Base-by-base conservation (phyloP, 176 grass and related monocot species). In the Phyllostachys edulis region DNA sequence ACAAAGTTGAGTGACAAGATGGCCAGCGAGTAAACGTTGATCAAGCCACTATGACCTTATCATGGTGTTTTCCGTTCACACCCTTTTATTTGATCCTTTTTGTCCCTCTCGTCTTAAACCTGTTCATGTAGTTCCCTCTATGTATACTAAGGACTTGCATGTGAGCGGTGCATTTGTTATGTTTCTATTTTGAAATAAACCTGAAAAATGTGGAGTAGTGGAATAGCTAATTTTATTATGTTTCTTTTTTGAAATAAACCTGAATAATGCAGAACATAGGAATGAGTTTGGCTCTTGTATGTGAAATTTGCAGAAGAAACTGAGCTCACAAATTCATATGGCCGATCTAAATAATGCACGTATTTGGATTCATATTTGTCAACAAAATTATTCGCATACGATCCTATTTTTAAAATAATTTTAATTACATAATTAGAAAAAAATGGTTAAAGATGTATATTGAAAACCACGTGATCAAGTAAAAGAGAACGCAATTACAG, bases 51-150 rank as follows among this genome's bases (percentile, higher is more conserved):
- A 50, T 70, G 4, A 85, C 49, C 11, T 23, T 69, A 45, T 0
- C 64, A 61, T 50, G 20, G 15, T 55, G 1, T 47, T 63, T 63
- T 49, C 15, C 61, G 38, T 67, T 20, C 21, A 8, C 39, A 32
- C n/a, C 63, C 12, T 17, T 65, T 29, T 9, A 55, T 83, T 69
- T 71, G 45, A 79, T 77, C 20, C 69, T 63, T 39, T 70, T 20
- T 54, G 7, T 26, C 27, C 1, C 50, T 50, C 5, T 80, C 50
- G 49, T 16, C 32, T 71, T 80, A 18, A 61, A 80, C n/a, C 4
- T 67, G 67, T 21, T 57, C 12, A 47, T 50, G 17, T 37, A 16
- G 4, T 23, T 29, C 10, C 10, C 20, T 10, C 24, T 39, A 21
- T 27, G 1, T 52, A 27, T 5, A 24, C 57, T 57, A 8, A n/a